phyloP scores from a whole-genome alignment of 257 asterid genomes.

The Coffea eugenioides region DNA sequence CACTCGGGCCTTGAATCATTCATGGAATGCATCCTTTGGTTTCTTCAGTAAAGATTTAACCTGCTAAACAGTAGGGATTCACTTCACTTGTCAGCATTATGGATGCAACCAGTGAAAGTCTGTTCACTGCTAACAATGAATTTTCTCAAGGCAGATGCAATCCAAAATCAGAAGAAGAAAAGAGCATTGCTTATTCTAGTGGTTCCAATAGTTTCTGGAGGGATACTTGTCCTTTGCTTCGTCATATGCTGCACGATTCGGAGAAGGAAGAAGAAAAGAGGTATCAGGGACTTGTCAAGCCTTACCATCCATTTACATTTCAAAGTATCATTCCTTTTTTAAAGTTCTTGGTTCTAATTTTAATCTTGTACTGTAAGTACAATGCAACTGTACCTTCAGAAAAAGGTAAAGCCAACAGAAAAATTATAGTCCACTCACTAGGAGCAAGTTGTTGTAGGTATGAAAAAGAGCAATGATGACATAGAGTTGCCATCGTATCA shows the following conservation, averaged over 20 bases:
- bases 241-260: constrained; percentile 6
- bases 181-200: not conserved
- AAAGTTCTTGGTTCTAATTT: not conserved
- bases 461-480: constrained; percentile 13
- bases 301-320: not conserved
- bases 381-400: not conserved
- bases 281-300: constrained; percentile 2
- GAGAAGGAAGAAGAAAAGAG: constrained; percentile 7
- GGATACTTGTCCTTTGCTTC: constrained; percentile 10
- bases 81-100: not conserved
- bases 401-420: not conserved
- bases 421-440: not conserved
- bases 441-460: not conserved
- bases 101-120: not conserved
- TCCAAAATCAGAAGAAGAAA: not conserved
- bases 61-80: not conserved
- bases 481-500: constrained; percentile 35
- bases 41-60: not conserved
- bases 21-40: not conserved
- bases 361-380: not conserved
- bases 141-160: not conserved
- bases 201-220: constrained; percentile 2
- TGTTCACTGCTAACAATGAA: not conserved
- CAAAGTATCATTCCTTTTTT: not conserved
- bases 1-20: not conserved